Evolutionary conservation across 176 grass and related monocot species (phyloP).

Genomic region (Aegilops speltoides): DNA sequence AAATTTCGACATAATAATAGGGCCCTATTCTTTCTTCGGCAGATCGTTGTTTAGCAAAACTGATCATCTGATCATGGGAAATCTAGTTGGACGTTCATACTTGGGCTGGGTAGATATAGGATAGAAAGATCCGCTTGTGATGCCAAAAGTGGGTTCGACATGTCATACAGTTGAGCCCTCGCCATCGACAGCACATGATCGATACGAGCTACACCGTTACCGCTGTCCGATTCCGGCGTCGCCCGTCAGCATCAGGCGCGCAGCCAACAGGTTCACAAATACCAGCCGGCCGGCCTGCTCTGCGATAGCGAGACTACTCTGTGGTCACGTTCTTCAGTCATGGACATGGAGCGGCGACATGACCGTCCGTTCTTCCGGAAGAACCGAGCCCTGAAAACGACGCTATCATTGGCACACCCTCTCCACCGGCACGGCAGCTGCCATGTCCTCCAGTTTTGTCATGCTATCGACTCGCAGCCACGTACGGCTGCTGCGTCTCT

Average conservation of each 20-base stretch:
- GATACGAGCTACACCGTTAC: background rate
- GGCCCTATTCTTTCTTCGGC: no score
- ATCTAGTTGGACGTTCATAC: background rate
- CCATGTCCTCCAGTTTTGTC: background rate
- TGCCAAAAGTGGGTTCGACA: background rate
- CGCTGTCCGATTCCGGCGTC: background rate
- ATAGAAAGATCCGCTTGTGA: constrained; percentile 7
- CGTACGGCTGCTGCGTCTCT: background rate
- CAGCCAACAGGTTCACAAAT: constrained; percentile 23
- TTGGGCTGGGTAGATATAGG: background rate
- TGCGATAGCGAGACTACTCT: no score
- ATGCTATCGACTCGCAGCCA: background rate
- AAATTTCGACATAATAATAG: no score
- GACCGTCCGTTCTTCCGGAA: constrained; percentile 18
- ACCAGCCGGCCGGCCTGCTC: background rate
- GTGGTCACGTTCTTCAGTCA: background rate
- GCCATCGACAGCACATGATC: constrained; percentile 29
- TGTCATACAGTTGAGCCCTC: constrained; percentile 9
- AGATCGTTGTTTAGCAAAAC: no score
- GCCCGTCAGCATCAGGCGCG: background rate
- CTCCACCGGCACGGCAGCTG: background rate
- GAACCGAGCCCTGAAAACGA: background rate
- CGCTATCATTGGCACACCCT: background rate
- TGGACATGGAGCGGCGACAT: background rate
- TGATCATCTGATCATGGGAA: no score